Conservation (phyloP, 2,329 filamentous ascomycete genomes). For the Furcasterigmium sp. region DNA sequence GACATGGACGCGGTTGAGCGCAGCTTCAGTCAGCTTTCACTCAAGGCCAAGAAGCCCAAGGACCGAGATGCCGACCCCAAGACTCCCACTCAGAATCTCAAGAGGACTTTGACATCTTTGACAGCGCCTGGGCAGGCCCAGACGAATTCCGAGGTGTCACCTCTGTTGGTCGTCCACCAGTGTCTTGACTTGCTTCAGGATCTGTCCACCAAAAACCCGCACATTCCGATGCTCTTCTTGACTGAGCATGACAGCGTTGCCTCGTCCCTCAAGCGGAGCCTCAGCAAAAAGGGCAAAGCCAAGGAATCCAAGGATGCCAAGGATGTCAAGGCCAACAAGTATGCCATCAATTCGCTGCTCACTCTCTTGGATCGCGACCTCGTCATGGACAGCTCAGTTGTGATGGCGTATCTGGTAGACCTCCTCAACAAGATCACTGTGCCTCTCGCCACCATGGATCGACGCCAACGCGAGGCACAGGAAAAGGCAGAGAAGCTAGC, state of each 20-base stretch:
- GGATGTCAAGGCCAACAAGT: conserved; percentile 69
- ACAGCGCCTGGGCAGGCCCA: conserved; percentile 36
- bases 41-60: conserved; percentile 78
- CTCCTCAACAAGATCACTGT: conserved; percentile 84
- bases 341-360: conserved; percentile 85
- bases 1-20: conserved; percentile 92
- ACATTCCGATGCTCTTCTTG: conserved; percentile 87
- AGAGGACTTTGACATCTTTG: conserved; percentile 65
- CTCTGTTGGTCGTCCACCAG: conserved; percentile 91
- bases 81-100: conserved; percentile 76
- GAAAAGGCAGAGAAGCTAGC: conserved; percentile 46
- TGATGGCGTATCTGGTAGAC: conserved; percentile 90
- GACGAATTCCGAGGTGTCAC: conserved; percentile 82
- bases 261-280: conserved; percentile 68
- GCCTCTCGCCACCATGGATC: conserved; percentile 75
- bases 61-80: conserved; percentile 59
- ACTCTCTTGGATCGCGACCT: conserved; percentile 86
- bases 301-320: conserved; percentile 51
- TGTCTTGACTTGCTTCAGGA: conserved; percentile 82
- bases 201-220: conserved; percentile 76
- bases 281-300: conserved; percentile 79
- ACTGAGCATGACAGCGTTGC: conserved; percentile 81
- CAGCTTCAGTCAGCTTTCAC: conserved; percentile 88
- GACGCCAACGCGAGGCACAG: conserved; percentile 69
- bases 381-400: conserved; percentile 93